Base-by-base conservation (phyloP, 768 basidiomycete species). In the Tulasnella sp. region DNA sequence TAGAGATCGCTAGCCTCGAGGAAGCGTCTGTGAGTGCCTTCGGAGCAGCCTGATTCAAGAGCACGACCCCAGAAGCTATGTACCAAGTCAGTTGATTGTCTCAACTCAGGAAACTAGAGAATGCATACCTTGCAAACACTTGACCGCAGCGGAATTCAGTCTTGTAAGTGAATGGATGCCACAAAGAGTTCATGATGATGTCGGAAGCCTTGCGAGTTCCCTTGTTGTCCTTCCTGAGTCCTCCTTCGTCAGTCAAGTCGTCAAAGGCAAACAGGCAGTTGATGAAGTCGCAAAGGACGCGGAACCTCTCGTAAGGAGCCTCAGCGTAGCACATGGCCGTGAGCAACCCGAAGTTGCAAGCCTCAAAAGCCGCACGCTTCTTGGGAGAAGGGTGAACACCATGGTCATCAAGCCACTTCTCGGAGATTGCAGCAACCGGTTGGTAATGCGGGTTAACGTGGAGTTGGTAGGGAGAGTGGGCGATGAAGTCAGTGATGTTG, bases 401-500 rank as follows among this genome's bases (percentile, higher is more conserved):
- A 7, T 16, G 16, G 9, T 48, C 34, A 24, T 33, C 22, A 19
- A 55, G 35, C 54, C 54, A 55, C 24, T 50, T 16, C n/a, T 51
- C 49, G 8, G 53, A 41, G 9, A 32, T 45, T 5, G 40, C 22
- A 12, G 49, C 35, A 3, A 25, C 13, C 28, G 47, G 47, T 10
- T 54, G 34, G 34, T 34, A 41, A 42, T 54, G 27, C 4, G 37
- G 35, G 48, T 54, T 54, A 13, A 50, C 37, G 13, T 28, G 19
- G 16, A 54, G 48, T 15, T 49, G 27, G 27, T 35, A 54, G 7
- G 48, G 48, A 20, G 83, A 87, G 56, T 81, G 77, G 1, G 80
- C 80, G 58, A 84, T 73, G 56, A 88, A 78, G 69, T 86, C 83
- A 20, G 84, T 83, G 44, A 87, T 67, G 57, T 75, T 63, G 56